Conservation (phyloP, 352 stramenopile species). For the Blastocystis sp. region DNA sequence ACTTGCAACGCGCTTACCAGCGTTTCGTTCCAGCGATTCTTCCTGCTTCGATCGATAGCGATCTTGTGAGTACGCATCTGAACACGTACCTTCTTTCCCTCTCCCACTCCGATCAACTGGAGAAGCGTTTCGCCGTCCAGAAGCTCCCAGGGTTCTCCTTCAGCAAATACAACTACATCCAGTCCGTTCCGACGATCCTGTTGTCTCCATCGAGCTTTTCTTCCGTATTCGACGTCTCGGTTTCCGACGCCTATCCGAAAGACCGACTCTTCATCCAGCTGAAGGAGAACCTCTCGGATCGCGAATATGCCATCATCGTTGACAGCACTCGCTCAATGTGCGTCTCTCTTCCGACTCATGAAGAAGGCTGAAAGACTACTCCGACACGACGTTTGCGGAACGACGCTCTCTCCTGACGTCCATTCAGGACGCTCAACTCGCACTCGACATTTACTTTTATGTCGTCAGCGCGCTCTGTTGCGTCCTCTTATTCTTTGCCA, state of each 20-base stretch:
- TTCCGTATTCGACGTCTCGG: background rate
- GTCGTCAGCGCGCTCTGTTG: slow-evolving; percentile 12
- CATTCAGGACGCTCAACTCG: slow-evolving; percentile 16
- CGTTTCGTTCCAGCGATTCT: background rate
- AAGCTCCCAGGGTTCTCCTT: slow-evolving; percentile 30
- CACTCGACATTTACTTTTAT: slow-evolving; percentile 47
- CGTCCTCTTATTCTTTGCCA: slow-evolving; percentile 37
- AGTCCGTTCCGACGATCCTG: background rate
- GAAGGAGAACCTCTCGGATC: background rate
- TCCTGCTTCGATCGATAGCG: background rate
- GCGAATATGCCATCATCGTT: slow-evolving; percentile 17
- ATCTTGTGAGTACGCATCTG: background rate
- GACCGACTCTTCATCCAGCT: slow-evolving; percentile 16
- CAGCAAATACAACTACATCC: slow-evolving; percentile 50
- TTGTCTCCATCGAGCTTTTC: background rate
- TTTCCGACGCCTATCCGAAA: background rate
- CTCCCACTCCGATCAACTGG: background rate
- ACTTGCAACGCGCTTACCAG: background rate
- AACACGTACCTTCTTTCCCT: background rate
- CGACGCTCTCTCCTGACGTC: background rate
- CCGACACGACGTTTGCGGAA: background rate
- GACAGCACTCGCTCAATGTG: slow-evolving; percentile 17
- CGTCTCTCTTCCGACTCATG: background rate
- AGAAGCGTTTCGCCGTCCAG: background rate
- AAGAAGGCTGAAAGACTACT: background rate